phyloP scores from a whole-genome alignment of 306 rosid species.

The Lithocarpus polystachyus region DNA sequence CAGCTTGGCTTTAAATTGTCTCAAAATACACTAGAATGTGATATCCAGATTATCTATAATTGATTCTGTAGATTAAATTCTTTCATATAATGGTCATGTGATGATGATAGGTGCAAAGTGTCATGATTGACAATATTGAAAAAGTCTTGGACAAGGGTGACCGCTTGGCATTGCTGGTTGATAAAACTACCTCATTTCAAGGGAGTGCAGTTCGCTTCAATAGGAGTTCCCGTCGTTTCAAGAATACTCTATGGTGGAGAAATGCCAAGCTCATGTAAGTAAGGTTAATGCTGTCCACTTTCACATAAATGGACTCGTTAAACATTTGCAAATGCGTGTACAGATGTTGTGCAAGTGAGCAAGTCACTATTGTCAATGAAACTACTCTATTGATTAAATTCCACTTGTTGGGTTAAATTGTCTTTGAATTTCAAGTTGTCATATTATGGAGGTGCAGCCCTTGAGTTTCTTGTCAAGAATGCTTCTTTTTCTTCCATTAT shows the following conservation, averaged over 20 bases:
- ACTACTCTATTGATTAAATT: background rate
- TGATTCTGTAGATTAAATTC: background rate
- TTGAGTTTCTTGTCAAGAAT: background rate
- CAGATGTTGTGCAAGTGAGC: background rate
- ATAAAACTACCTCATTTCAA: constrained; percentile 88
- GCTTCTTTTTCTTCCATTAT: background rate
- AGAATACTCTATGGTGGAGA: constrained; percentile 93
- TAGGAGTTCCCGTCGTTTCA: constrained; percentile 93
- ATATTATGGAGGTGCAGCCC: background rate
- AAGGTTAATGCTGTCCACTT: background rate
- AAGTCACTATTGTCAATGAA: background rate
- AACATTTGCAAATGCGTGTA: background rate
- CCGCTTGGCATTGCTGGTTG: constrained; percentile 90
- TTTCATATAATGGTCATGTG: background rate
- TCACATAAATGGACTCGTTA: background rate
- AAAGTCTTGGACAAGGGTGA: constrained; percentile 94
- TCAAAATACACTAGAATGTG: too few relatives aligned
- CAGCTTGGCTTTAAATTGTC: too few relatives aligned
- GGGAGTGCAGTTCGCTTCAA: constrained; percentile 83
- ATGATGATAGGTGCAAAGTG: constrained; percentile 64
- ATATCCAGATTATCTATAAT: background rate
- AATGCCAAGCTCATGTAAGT: constrained; percentile 90
- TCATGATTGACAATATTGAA: constrained; percentile 95
- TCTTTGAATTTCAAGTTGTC: background rate
- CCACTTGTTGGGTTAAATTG: background rate